A percentile compares a stretch with the other conserved stretches of the same genome.
Conservation (phyloP, 2,329 filamentous ascomycete species). For the Botrytis fabae region DNA sequence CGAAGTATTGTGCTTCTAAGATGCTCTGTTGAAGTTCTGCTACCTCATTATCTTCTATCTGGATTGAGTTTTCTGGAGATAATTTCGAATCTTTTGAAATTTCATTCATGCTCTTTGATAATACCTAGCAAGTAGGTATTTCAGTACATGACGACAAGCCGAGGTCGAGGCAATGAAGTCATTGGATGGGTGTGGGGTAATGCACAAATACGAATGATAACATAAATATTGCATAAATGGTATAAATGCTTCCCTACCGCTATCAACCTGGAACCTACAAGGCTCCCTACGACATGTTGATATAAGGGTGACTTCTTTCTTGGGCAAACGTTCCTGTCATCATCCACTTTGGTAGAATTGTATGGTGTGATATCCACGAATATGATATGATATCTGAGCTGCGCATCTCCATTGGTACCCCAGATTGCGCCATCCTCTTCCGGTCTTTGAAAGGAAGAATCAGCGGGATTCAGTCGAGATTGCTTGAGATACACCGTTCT, state of each 20-base stretch:
- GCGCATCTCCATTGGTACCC: constrained; percentile 1
- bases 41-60: constrained; percentile 41
- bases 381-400: background rate
- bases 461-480: background rate
- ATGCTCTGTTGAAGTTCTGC: constrained; percentile 36
- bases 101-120: constrained; percentile 1
- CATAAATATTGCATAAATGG: background rate
- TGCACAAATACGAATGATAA: background rate
- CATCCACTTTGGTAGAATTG: background rate
- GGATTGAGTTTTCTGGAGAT: background rate
- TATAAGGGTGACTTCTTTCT: background rate
- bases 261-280: background rate
- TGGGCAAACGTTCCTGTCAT: background rate
- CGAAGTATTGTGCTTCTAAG: constrained; percentile 39
- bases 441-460: background rate
- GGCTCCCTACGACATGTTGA: background rate
- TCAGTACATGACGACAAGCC: background rate
- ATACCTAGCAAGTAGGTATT: background rate
- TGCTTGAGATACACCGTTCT: background rate
- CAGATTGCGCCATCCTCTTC: constrained; percentile 1
- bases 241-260: background rate
- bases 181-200: constrained; percentile 15
- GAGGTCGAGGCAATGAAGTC: constrained; percentile 13
- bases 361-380: background rate
- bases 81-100: background rate